These are phyloP conservation scores for Talinum fruticosum DNA, from an alignment of 148 eudicot species.

Conservation along the genomic window DNA sequence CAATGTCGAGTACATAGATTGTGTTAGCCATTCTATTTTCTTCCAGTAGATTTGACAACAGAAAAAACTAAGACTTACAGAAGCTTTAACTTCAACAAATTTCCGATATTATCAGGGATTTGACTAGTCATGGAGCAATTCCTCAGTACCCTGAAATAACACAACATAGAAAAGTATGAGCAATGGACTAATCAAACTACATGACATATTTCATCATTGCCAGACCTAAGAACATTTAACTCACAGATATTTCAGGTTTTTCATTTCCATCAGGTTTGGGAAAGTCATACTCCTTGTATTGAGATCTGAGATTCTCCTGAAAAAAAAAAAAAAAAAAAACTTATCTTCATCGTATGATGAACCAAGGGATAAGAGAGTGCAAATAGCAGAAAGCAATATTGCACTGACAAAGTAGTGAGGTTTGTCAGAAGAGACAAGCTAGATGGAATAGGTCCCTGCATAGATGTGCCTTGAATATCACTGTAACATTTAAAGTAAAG, in stretches of 20 bases:
- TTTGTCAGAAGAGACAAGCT: conserved; percentile 44
- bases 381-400: neutral
- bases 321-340: conserved; percentile 17
- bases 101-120: conserved; percentile 47
- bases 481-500: conserved; percentile 30
- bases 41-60: neutral
- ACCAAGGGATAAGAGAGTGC: neutral
- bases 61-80: conserved; percentile 23
- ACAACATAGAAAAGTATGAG: conserved; percentile 8
- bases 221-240: conserved; percentile 22
- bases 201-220: neutral
- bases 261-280: conserved; percentile 50
- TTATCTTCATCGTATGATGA: neutral
- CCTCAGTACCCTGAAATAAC: conserved; percentile 54
- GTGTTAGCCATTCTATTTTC: neutral
- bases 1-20: neutral
- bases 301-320: conserved; percentile 82
- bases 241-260: conserved; percentile 43
- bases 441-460: conserved; percentile 81
- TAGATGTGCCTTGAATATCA: conserved; percentile 66
- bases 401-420: conserved; percentile 50
- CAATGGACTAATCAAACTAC: neutral
- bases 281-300: conserved; percentile 36
- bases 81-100: conserved; percentile 25
- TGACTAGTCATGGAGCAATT: conserved; percentile 59